Evolutionary conservation across 805 yeast genomes (phyloP).

Genomic region (Teunomyces panamensis): DNA sequence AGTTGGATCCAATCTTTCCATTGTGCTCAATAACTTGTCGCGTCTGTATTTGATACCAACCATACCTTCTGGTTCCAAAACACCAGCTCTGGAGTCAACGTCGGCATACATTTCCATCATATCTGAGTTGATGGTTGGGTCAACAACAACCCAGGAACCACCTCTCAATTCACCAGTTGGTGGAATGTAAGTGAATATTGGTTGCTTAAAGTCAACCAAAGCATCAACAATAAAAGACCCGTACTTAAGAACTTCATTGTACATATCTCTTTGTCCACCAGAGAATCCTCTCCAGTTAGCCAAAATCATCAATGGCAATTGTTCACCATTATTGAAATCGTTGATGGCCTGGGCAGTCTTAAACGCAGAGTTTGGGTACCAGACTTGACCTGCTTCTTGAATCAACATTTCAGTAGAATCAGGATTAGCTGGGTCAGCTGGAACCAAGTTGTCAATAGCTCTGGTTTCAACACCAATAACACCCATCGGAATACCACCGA

Average conservation of each 20-base stretch:
- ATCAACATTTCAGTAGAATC: conserved; percentile 82
- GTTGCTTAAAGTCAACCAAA: conserved; percentile 91
- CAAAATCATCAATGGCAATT: conserved; percentile 92
- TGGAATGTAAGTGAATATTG: conserved; percentile 94
- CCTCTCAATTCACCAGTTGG: conserved; percentile 99
- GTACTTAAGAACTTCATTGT: conserved; percentile 93
- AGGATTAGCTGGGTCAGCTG: conserved; percentile 99
- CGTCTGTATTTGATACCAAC: conserved; percentile 97
- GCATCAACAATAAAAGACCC: conserved; percentile 98
- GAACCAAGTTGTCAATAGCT: conserved; percentile 81
- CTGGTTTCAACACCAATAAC: conserved; percentile 95
- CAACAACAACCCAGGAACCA: conserved; percentile 99
- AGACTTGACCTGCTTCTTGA: conserved; percentile 98
- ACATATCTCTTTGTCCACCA: conserved; percentile 99
- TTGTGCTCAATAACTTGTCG: conserved; percentile 85
- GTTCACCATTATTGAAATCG: conserved; percentile 97
- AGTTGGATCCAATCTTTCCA: conserved; percentile 80
- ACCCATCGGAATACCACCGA: conserved; percentile 99
- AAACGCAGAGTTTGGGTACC: conserved; percentile 99
- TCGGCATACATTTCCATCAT: conserved; percentile 99
- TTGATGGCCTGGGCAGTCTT: conserved; percentile 98
- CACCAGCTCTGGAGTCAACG: conserved; percentile 94
- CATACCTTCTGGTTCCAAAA: conserved; percentile 98
- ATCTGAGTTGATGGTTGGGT: conserved; percentile 93
- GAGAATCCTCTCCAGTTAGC: conserved; percentile 99